Base-by-base conservation (phyloP, 2,329 filamentous ascomycete genomes). In the Ilyonectria robusta region DNA sequence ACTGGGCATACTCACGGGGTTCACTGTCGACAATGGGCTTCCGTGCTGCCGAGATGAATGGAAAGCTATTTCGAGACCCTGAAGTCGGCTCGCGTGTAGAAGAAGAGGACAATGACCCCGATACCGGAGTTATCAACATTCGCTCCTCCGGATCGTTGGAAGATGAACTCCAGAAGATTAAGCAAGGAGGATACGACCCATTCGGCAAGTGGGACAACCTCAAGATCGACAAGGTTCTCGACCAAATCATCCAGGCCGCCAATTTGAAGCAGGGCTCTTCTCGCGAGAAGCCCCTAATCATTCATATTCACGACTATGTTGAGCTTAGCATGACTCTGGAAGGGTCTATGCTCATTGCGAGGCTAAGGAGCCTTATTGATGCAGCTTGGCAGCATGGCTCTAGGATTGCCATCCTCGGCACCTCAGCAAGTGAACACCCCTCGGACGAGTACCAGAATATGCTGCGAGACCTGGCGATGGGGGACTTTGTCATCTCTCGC, bases 281-380 rank as follows among this genome's bases (percentile, higher is more conserved):
- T 7, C 74, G 77, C 72, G 77, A 74, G 77, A 85, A 78, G 23
- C 85, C 85, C 26, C 85, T 94, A 8, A 91, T 98, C 65, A 85
- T 97, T 44, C 94, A 94, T 73, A 83, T 97, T 13, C 89, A 93
- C 77, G 94, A 98, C 78, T 93, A 94, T 75, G 90, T 93, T 59
- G 93, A 97, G 70, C 85, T 99, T 9, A 89, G 87, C 73, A 87
- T 88, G 76, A 91, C 92, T 1, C 79, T 87, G 6, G 90, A 94
- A 65, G 94, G 94, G 11, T 85, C 88, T 2, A 86, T 88, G 23
- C 87, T 98, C 35, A 82, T 98, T 8, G 83, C 85, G 46, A 89
- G 91, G 65, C 82, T 99, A 13, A 90, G 93, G 59, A 87, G 88
- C 54, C 84, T 92, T 7, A 89, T 97, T 29, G 91, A 95, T 73